Evolutionary conservation across 1,284 basidiomycete genomes (phyloP), one percentile per base, ranked within the genome.

Genomic region (Tremellales sp.): DNA sequence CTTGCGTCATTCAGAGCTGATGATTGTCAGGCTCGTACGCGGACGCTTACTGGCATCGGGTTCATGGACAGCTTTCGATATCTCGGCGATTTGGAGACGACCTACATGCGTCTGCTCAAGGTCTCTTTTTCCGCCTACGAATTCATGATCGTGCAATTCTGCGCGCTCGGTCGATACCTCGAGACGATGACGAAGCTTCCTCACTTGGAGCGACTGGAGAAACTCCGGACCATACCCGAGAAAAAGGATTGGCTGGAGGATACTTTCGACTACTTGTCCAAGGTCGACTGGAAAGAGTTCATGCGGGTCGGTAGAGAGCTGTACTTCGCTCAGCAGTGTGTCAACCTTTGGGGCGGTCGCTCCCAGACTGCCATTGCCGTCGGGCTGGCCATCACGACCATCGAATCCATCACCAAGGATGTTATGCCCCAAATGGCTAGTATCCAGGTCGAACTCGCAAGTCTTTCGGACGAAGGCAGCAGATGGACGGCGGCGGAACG

Each of bases 301-400:
- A 35, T 68, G 6, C 48, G 50, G 3, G 40, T 45, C 13, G 57
- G 55, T 0, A 57, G 55, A 41, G 42, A 57, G 3, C 50, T 68
- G 5, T 65, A 57, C 33, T 53, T 54, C 14, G 57, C 63, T n/a
- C 58, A 60, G 31, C 51, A 61, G 41, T 58, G 56, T 7, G 57
- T 64, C 26, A 33, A 36, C 3, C 44, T 68, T 0, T 66, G 60
- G 60, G 47, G 50, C 3, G 36, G 27, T 16, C 38, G 48, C 12
- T 27, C 36, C 2, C 41, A 49, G 2, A 41, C 54, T 4, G 35
- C 44, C 22, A 25, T 56, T 7, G 49, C 53, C 5, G 43, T 52
- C 9, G 58, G 61, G 0, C 33, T 61, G 4, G 29, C 54, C 6
- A 26, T 60, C 4, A 54, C 51, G 50, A 51, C 54, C 1, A 48